Conservation (phyloP, 768 basidiomycete genomes). For the Hericium alpestre region DNA sequence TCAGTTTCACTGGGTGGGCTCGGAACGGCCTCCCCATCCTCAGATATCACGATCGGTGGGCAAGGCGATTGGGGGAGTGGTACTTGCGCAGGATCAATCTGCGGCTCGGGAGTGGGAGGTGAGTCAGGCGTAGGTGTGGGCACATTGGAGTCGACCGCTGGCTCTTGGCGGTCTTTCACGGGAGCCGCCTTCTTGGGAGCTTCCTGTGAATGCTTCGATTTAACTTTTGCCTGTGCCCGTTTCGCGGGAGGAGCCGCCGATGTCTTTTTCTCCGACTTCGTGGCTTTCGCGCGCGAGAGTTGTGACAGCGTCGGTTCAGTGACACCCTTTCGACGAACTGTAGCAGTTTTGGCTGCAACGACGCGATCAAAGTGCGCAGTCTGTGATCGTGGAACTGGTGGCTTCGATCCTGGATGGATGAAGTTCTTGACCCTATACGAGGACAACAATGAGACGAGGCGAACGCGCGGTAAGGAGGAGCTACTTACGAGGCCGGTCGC, state of each 20-base stretch:
- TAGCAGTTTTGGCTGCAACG: constrained; percentile 1
- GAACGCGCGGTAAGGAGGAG: neutral
- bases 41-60: neutral
- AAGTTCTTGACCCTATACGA: neutral
- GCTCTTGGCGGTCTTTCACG: neutral
- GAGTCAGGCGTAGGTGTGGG: neutral
- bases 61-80: constrained; percentile 7
- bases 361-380: neutral
- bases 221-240: neutral
- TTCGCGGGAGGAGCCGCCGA: neutral
- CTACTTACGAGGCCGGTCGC: no score
- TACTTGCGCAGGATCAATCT: constrained; percentile 4
- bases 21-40: neutral
- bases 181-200: neutral
- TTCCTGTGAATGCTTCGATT: neutral
- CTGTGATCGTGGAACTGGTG: neutral
- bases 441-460: neutral
- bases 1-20: neutral
- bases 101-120: constrained; percentile 3
- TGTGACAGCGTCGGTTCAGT: constrained; percentile 15
- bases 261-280: constrained; percentile 4
- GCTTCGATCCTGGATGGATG: neutral
- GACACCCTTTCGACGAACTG: constrained; percentile 7
- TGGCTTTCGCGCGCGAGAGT: constrained; percentile 12
- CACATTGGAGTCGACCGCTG: neutral